These are phyloP conservation scores for Coemansia sp. DNA, from an alignment of 192 early-diverging fungal genomes.

Conservation along the genomic window DNA sequence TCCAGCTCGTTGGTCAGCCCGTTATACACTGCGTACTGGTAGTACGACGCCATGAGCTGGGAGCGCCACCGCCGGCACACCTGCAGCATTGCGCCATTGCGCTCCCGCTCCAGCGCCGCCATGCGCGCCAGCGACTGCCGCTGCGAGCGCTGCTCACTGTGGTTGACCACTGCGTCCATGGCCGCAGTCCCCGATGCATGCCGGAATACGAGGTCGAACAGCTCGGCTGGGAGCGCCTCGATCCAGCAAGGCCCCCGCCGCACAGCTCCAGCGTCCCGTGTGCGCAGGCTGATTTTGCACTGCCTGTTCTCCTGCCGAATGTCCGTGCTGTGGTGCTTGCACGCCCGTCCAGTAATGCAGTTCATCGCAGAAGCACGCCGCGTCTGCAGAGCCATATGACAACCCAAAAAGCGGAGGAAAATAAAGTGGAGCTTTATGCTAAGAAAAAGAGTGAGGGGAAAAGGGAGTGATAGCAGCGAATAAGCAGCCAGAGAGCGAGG, in stretches of 20 bases:
- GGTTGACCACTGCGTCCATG: not conserved
- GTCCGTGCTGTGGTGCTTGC: not conserved
- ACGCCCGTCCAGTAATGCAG: not conserved
- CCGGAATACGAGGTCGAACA: constrained; percentile 15
- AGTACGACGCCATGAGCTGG: constrained; percentile 7
- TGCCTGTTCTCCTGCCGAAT: not conserved
- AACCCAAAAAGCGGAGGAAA: not conserved
- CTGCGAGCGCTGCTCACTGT: not conserved
- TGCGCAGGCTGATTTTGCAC: not conserved
- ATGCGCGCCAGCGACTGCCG: not conserved
- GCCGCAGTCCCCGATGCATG: constrained; percentile 15
- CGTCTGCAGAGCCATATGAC: not conserved
- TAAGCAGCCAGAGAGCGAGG: too few relatives aligned
- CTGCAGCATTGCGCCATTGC: constrained; percentile 8
- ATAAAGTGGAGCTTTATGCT: not conserved
- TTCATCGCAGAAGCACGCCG: not conserved
- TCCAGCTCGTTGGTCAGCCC: constrained; percentile 5
- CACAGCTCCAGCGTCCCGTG: not conserved
- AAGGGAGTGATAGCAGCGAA: not conserved
- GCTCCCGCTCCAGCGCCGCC: not conserved
- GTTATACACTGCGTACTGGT: constrained; percentile 18
- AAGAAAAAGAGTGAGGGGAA: not conserved
- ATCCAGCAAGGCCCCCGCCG: not conserved
- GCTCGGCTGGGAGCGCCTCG: constrained; percentile 10
- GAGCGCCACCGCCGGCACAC: constrained; percentile 16